Evolutionary conservation across 352 stramenopile genomes (phyloP).

Genomic region (Aphanomyces invadans): DNA sequence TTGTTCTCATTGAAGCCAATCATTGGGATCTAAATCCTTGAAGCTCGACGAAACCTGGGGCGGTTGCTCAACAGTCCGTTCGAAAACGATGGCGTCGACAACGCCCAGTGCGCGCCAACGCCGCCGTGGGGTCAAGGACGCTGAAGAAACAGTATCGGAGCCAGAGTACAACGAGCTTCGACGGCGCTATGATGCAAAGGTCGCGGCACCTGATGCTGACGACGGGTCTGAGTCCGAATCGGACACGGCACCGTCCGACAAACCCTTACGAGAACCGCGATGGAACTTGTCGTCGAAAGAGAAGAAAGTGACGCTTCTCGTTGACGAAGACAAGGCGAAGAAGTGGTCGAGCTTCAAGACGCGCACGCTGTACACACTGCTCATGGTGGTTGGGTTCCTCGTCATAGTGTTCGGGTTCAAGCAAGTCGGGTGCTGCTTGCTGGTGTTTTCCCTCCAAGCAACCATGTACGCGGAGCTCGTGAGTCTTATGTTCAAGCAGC

Average conservation of each 20-base stretch:
- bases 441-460: slow-evolving; percentile 31
- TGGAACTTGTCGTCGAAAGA: slow-evolving; percentile 14
- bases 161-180: background rate
- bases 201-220: background rate
- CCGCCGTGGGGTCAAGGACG: background rate
- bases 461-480: slow-evolving; percentile 35
- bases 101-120: background rate
- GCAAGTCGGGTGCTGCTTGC: slow-evolving; percentile 27
- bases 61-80: no score
- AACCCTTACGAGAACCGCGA: slow-evolving; percentile 3
- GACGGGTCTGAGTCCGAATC: slow-evolving; percentile 8
- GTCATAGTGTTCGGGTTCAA: slow-evolving; percentile 28
- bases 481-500: slow-evolving; percentile 28
- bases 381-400: slow-evolving; percentile 31
- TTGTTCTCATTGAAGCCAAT: no score
- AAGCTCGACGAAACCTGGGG: no score
- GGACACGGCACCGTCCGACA: background rate
- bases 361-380: slow-evolving; percentile 27
- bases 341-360: slow-evolving; percentile 24
- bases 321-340: slow-evolving; percentile 25
- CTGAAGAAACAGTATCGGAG: background rate
- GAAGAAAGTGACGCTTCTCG: slow-evolving; percentile 25
- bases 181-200: background rate
- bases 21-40: no score
- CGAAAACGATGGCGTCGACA: slow-evolving; percentile 2